Conservation (phyloP, 495 filamentous ascomycete species). For the Daldinia concentrica region DNA sequence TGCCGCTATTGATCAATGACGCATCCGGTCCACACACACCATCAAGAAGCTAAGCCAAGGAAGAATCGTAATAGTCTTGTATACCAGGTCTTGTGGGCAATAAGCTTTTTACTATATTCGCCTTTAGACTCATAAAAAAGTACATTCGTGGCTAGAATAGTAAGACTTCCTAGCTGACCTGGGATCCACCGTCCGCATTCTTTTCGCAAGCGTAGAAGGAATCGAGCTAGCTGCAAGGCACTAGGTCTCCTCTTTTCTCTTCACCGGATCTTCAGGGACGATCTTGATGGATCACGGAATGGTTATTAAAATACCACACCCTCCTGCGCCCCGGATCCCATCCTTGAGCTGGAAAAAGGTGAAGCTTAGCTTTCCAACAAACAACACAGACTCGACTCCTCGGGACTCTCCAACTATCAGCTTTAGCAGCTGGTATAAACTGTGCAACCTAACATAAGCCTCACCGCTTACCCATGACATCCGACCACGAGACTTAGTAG, state of each 20-base stretch:
- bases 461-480: constrained; percentile 23
- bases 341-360: neutral
- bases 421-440: constrained; percentile 18
- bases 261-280: constrained; percentile 39
- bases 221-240: constrained; percentile 37
- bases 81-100: constrained; percentile 25
- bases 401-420: constrained; percentile 25
- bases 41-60: constrained; percentile 17
- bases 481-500: constrained; percentile 16
- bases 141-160: neutral
- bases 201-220: constrained; percentile 15
- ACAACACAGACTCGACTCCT: constrained; percentile 8
- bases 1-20: constrained; percentile 45
- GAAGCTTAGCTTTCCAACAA: constrained; percentile 19
- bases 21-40: constrained; percentile 43
- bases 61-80: constrained; percentile 30
- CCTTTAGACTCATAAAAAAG: constrained; percentile 1
- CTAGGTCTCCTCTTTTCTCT: constrained; percentile 34
- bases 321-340: constrained; percentile 11
- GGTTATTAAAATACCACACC: constrained; percentile 33
- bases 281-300: constrained; percentile 23
- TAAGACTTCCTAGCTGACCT: neutral
- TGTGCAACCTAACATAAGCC: constrained; percentile 19
- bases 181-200: constrained; percentile 3
- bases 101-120: constrained; percentile 30